Percentiles rank a stretch among this genome's conserved stretches.
Evolutionary conservation across 2,329 filamentous ascomycete genomes (phyloP).

Genomic region (Alternaria alternata): DNA sequence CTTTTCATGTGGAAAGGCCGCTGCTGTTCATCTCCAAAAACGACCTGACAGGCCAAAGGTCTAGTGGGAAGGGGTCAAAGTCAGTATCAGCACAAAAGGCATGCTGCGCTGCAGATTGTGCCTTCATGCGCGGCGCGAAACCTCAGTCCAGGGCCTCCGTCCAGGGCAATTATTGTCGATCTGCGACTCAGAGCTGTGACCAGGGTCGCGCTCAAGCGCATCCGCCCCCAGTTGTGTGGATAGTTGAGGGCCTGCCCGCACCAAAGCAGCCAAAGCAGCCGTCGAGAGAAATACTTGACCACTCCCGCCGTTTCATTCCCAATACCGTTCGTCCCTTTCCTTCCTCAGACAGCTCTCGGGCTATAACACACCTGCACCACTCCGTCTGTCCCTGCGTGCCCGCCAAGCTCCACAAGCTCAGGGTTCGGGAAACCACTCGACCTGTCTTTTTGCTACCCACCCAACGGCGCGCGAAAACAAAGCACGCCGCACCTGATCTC

Average conservation of each 20-base stretch:
- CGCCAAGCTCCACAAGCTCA: constrained; percentile 34
- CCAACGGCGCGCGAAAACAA: constrained; percentile 32
- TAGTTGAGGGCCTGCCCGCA: constrained; percentile 31
- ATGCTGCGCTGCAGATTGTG: neutral
- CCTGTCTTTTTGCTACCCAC: constrained; percentile 28
- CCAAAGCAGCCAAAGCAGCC: constrained; percentile 27
- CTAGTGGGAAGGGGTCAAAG: constrained; percentile 10
- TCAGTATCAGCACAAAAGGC: constrained; percentile 1
- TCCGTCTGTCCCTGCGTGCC: constrained; percentile 26
- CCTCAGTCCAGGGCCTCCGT: neutral
- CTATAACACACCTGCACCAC: constrained; percentile 44
- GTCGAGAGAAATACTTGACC: constrained; percentile 46
- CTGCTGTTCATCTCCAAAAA: constrained; percentile 23
- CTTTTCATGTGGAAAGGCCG: constrained; percentile 20
- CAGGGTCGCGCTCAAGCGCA: constrained; percentile 37
- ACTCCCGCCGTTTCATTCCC: constrained; percentile 51
- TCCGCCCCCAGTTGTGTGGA: constrained; percentile 38
- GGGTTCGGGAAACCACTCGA: constrained; percentile 18
- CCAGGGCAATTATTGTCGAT: constrained; percentile 24
- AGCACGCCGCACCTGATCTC: constrained; percentile 12
- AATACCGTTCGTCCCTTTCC: constrained; percentile 52
- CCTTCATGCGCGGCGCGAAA: neutral
- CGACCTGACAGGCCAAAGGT: constrained; percentile 20
- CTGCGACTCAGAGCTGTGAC: constrained; percentile 42
- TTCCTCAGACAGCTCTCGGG: constrained; percentile 49